Base-by-base conservation (phyloP, 352 stramenopile genomes). In the Globisporangium nagaii region DNA sequence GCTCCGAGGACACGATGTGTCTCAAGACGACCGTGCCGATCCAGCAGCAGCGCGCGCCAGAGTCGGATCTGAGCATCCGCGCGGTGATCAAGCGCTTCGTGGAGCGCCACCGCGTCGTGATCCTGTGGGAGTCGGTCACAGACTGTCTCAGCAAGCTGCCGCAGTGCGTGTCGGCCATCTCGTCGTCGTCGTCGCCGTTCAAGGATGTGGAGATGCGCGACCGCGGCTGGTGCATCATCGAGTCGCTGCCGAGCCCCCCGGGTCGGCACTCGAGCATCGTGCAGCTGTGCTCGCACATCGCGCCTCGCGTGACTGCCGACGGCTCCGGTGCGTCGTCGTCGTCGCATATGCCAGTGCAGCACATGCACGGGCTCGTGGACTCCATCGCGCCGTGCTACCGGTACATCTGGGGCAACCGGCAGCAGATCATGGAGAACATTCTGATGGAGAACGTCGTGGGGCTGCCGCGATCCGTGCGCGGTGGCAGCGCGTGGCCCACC, bases 201-300 rank as follows among this genome's bases (percentile, higher is more conserved):
- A 72, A 77, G 36, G 62, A 68, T 19, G 55, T 74, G 2, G 62
- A 79, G 57, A 70, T 83, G 32, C 70, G 70, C 3, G 72, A 83
- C 52, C 75, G 61, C 42, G 72, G 72, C 39, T 83, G 72, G 72
- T 71, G 72, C 6, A 47, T 75, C 6, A 48, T 83, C n/a, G 67
- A 78, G 43, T 53, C 70, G 31, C 45, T 83, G 24, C 49, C 61
- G 30, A 53, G 41, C 2, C 49, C 56, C 2, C 36, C 61, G 4
- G 65, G 68, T 19, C 20, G 39, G 5, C 30, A 47, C 32, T 75
- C 72, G 51, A 83, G 64, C 34, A 71, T 83, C 31, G 43, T 83
- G n/a, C 70, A 83, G 55, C 56, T 83, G n/a, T 79, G 70, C 40
- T 83, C 72, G 37, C 75, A 79, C 49, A 54, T 83, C 28, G 66